Base-by-base conservation (phyloP, 108 stramenopile genomes). In the Ochromonas danica region DNA sequence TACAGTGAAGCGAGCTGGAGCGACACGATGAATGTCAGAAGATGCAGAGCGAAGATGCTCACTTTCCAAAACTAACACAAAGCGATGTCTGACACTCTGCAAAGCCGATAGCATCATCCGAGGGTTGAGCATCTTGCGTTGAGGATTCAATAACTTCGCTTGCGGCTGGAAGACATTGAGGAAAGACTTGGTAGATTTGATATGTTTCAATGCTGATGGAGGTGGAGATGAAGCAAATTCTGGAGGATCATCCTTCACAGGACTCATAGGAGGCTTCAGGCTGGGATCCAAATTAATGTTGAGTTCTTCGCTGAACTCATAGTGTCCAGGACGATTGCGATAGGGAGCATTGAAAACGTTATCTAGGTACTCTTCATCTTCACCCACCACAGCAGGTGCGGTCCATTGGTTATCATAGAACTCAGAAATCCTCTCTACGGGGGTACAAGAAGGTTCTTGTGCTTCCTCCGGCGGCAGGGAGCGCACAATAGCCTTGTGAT, bases 241-340 rank as follows among this genome's bases (percentile, higher is more conserved):
- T 51, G 6, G 45, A 51, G 45, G 45, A 51, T 6, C 45, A 14
- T 22, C 22, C 22, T 51, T 51, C 6, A 14, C 45, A 51, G 14
- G 45, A 51, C 45, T 51, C n/a, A n/a, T n/a, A n/a, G n/a, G n/a
- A n/a, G n/a, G n/a, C n/a, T n/a, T n/a, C n/a, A n/a, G n/a, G n/a
- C n/a, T n/a, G n/a, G 45, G 14, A 22, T 51, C 45, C 14, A 51
- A 51, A 51, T 51, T 51, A 51, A 51, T 51, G 6, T 51, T n/a
- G n/a, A n/a, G n/a, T n/a, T n/a, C n/a, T 25, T 67, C 63, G 25
- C 63, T 67, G 63, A 67, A 67, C 31, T 67, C 63, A 36, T 14
- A 67, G 31, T 33, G 17, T 6, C 35, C 31, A 3, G 63, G 63
- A 36, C 25, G 17, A 36, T 67, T 67, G 3, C 25, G 33, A 36